Evolutionary conservation across 2,329 filamentous ascomycete species (phyloP).

Genomic region (Rhexocercosporidium sp.): DNA sequence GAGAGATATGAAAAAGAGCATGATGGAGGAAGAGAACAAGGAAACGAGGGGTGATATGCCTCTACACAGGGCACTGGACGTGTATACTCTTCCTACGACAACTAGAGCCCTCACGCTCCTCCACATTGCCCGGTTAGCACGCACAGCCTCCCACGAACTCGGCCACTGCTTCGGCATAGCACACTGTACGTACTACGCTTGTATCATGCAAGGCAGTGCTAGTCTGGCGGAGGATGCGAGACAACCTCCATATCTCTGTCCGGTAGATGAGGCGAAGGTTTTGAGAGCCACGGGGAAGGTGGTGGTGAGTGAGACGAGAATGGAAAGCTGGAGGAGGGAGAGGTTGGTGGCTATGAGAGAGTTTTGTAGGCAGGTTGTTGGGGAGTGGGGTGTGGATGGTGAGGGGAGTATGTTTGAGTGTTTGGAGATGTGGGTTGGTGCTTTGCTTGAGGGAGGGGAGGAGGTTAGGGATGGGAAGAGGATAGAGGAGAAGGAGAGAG

Average conservation of each 20-base stretch:
- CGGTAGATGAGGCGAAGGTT: constrained; percentile 62
- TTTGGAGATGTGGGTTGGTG: background rate
- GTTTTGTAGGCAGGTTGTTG: constrained; percentile 29
- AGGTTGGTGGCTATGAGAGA: constrained; percentile 47
- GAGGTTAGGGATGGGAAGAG: background rate
- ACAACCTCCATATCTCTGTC: constrained; percentile 68
- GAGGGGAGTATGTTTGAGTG: constrained; percentile 6
- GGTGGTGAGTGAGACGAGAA: constrained; percentile 19
- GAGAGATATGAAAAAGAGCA: background rate
- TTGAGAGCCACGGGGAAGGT: constrained; percentile 39
- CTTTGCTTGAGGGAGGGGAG: background rate
- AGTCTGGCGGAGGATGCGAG: constrained; percentile 61
- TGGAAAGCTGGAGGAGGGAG: constrained; percentile 40
- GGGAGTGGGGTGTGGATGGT: constrained; percentile 1
- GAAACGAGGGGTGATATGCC: constrained; percentile 29
- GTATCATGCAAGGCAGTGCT: constrained; percentile 66
- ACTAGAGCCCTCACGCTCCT: constrained; percentile 28
- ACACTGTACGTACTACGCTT: constrained; percentile 70
- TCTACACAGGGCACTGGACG: constrained; percentile 44
- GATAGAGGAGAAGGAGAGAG: background rate
- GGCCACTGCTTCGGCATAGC: constrained; percentile 70
- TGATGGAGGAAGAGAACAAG: background rate
- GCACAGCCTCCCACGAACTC: constrained; percentile 67
- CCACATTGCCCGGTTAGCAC: constrained; percentile 55
- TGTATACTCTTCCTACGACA: constrained; percentile 28